A percentile compares a stretch with the other conserved stretches of the same genome.
Conservation (phyloP, 2,329 filamentous ascomycete genomes). For the Cordyceps farinosa region DNA sequence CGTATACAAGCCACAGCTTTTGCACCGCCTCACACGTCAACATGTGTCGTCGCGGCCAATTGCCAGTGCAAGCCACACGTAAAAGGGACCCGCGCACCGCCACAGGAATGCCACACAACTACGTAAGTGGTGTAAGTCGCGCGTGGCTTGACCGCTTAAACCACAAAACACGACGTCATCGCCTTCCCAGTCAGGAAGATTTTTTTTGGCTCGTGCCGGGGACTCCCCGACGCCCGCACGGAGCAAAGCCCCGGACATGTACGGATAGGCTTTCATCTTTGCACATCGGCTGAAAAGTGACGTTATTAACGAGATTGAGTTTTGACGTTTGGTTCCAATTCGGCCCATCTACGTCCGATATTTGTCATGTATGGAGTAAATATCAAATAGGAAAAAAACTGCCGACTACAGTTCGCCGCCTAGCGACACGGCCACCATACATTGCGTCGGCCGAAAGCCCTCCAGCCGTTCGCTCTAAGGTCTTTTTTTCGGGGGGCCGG, state of each 20-base stretch:
- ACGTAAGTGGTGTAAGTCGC: slow-evolving; percentile 10
- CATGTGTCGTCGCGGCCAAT: neutral
- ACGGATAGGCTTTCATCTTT: neutral
- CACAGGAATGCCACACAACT: slow-evolving; percentile 12
- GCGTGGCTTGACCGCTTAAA: slow-evolving; percentile 13
- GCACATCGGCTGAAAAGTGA: slow-evolving; percentile 3
- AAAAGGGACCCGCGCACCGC: slow-evolving; percentile 1
- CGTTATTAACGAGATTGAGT: neutral
- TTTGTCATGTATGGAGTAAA: neutral
- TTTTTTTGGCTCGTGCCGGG: slow-evolving; percentile 1
- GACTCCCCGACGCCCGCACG: neutral
- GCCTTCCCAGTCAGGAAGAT: slow-evolving; percentile 15
- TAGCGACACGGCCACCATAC: neutral
- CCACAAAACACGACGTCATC: slow-evolving; percentile 11
- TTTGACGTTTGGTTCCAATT: neutral
- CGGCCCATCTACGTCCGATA: neutral
- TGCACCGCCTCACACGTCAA: neutral
- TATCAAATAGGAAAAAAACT: neutral
- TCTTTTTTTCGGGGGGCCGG: no score
- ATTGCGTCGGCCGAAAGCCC: neutral
- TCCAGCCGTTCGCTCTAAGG: no score
- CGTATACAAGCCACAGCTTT: neutral
- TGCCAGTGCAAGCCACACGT: neutral
- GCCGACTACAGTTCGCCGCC: neutral
- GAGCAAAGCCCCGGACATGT: neutral